Evolutionary conservation across 139 green algal genomes (phyloP).

Genomic region (Chlamydomonas eustigma): DNA sequence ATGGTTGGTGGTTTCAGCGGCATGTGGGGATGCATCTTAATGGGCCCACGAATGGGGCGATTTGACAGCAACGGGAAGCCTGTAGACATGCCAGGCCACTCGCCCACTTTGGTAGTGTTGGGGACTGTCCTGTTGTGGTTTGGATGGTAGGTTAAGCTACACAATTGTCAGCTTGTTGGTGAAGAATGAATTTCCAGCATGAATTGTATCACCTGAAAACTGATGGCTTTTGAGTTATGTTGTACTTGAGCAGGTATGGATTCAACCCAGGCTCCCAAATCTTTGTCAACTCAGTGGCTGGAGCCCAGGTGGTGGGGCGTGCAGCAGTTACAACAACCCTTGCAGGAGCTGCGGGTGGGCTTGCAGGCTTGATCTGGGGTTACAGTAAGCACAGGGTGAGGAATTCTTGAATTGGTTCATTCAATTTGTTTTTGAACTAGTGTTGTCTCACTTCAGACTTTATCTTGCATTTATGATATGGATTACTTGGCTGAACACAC

Average conservation of each 20-base stretch:
- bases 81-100: conserved; percentile 62
- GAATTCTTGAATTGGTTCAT: not conserved
- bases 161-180: too few species aligned
- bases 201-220: too few species aligned
- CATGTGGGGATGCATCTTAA: conserved; percentile 34
- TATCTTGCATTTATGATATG: not conserved
- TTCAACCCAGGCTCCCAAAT: conserved; percentile 77
- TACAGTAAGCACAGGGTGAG: not conserved
- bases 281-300: conserved; percentile 32
- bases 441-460: too few species aligned
- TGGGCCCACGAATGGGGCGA: conserved; percentile 90
- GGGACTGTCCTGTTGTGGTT: conserved; percentile 85
- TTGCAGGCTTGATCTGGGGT: conserved; percentile 20
- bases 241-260: conserved; percentile 59
- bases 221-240: too few species aligned
- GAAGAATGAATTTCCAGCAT: too few species aligned
- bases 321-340: conserved; percentile 83
- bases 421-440: not conserved
- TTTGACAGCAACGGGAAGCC: conserved; percentile 80
- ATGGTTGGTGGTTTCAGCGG: conserved; percentile 66
- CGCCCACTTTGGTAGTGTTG: conserved; percentile 48
- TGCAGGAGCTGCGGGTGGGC: conserved; percentile 49
- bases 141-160: conserved; percentile 66
- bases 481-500: not conserved
- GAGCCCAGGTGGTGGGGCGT: conserved; percentile 19